These are phyloP conservation scores for Pleurotus pulmonarius DNA, from an alignment of 768 basidiomycete genomes.

Conservation along the genomic window DNA sequence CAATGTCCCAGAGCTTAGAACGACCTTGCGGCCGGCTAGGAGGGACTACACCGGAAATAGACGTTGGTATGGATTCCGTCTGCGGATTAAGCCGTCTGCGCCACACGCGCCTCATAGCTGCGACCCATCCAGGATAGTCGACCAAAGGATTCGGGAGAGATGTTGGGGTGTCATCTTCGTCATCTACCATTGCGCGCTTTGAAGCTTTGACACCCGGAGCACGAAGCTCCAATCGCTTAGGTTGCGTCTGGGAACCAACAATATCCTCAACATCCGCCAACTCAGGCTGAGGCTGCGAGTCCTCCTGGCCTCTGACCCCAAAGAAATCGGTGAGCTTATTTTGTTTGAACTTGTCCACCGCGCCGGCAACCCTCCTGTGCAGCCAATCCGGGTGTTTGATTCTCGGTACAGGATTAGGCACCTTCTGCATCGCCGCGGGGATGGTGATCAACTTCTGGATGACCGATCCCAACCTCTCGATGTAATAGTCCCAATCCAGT, in stretches of 20 bases:
- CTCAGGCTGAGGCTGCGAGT: conserved; percentile 22
- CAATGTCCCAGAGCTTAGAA: conserved; percentile 78
- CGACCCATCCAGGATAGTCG: conserved; percentile 77
- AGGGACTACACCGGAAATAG: conserved; percentile 75
- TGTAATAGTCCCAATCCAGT: conserved; percentile 98
- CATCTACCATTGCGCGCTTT: conserved; percentile 38
- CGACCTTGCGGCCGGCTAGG: conserved; percentile 53
- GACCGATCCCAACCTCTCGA: conserved; percentile 94
- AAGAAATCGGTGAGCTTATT: conserved; percentile 98
- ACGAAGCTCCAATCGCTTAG: conserved; percentile 35
- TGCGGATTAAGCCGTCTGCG: conserved; percentile 48
- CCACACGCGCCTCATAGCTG: conserved; percentile 77
- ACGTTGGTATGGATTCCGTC: conserved; percentile 34
- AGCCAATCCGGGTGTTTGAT: conserved; percentile 98
- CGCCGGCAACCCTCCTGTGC: conserved; percentile 81
- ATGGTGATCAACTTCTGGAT: conserved; percentile 99
- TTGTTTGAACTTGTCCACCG: conserved; percentile 96
- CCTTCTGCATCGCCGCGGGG: conserved; percentile 97
- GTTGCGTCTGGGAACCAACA: conserved; percentile 22
- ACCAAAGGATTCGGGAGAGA: conserved; percentile 56
- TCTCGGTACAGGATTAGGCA: conserved; percentile 93
- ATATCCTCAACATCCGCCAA: conserved; percentile 64
- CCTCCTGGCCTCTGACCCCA: conserved; percentile 25
- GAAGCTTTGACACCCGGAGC: conserved; percentile 42
- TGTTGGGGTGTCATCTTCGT: conserved; percentile 28